Percentiles rank a stretch among this genome's conserved stretches.
These are phyloP conservation scores for Annulohypoxylon nitens DNA, from an alignment of 495 filamentous ascomycete genomes.

Conservation along the genomic window DNA sequence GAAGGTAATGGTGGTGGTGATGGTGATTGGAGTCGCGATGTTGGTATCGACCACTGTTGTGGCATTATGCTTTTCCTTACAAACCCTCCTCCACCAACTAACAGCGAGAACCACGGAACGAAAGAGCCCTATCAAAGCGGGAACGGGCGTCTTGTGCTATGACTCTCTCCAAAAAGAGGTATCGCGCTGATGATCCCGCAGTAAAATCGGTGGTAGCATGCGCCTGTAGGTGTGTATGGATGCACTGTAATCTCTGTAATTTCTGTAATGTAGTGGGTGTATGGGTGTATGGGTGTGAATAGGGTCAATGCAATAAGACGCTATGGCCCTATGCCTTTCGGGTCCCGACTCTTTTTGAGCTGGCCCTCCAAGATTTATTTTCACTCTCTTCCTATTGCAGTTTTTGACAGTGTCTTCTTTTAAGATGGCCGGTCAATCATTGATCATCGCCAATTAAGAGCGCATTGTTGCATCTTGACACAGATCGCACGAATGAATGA, in stretches of 20 bases:
- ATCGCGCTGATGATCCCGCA: constrained; percentile 39
- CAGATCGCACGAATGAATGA: neutral
- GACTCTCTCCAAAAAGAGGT: constrained; percentile 40
- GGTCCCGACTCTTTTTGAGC: neutral
- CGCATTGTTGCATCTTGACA: constrained; percentile 7
- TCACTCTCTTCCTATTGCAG: neutral
- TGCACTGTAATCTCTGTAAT: constrained; percentile 13
- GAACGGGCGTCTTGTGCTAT: constrained; percentile 33
- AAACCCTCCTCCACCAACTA: constrained; percentile 17
- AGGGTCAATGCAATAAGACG: constrained; percentile 34
- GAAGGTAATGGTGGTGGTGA: constrained; percentile 20
- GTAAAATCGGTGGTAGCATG: constrained; percentile 18
- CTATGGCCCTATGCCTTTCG: constrained; percentile 12
- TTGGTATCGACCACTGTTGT: constrained; percentile 22
- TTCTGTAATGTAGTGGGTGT: neutral
- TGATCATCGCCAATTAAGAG: constrained; percentile 8
- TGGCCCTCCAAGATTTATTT: neutral
- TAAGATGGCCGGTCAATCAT: neutral
- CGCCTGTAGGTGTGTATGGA: constrained; percentile 9
- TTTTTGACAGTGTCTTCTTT: neutral
- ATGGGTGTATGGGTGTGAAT: neutral
- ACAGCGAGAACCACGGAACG: neutral
- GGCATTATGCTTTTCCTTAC: constrained; percentile 36
- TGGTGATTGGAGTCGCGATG: constrained; percentile 25
- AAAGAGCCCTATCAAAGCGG: constrained; percentile 29